A percentile compares a stretch with the other conserved stretches of the same genome.
phyloP scores from a whole-genome alignment of 805 yeast genomes.

The Hanseniaspora clermontiae region DNA sequence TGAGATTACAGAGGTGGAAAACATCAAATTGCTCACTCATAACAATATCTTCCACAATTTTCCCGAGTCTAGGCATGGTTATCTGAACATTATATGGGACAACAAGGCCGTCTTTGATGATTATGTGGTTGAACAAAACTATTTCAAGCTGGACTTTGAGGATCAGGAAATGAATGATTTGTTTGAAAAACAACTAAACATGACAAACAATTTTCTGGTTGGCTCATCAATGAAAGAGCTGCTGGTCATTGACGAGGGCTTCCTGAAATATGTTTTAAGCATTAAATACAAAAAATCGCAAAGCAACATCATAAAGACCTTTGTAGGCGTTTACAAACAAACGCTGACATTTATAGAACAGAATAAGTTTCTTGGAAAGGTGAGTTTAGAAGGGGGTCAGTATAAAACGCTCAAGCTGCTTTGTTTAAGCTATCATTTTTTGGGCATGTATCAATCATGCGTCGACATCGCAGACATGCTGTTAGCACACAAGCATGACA shows the following conservation, averaged over 20 bases:
- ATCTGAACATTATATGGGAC: constrained; percentile 10
- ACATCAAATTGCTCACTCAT: not conserved
- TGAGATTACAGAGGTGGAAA: constrained; percentile 1
- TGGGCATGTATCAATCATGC: not conserved
- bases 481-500: not conserved
- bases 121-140: not conserved
- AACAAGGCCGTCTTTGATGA: not conserved
- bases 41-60: not conserved
- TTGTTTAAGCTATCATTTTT: not conserved
- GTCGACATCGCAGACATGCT: not conserved
- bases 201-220: constrained; percentile 24
- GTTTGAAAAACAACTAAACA: not conserved
- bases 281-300: too few species aligned
- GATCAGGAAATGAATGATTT: not conserved
- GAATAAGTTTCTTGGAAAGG: too few species aligned
- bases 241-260: not conserved
- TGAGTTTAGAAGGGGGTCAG: not conserved
- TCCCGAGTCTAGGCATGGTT: not conserved
- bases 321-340: not conserved
- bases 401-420: not conserved
- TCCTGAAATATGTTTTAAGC: not conserved
- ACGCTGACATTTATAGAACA: not conserved
- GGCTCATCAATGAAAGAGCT: constrained; percentile 19
- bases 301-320: not conserved
- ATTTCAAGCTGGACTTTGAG: constrained; percentile 13